Conservation (phyloP, 1,284 basidiomycete species). For the Bjerkandera adusta region DNA sequence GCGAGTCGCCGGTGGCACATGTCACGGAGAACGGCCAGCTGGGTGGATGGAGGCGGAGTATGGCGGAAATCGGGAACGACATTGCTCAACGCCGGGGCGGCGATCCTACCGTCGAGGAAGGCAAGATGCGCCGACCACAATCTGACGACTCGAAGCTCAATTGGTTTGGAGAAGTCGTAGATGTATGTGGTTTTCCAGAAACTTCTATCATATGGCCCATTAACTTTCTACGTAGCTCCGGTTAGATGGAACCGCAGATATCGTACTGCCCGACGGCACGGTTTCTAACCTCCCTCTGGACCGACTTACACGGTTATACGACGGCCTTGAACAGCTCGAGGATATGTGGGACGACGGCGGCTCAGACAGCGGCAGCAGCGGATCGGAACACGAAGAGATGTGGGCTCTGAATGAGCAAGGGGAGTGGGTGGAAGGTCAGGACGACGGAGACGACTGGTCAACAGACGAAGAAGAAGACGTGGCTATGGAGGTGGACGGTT, state of each 20-base stretch:
- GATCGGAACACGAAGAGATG: constrained; percentile 41
- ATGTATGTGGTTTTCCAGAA: constrained; percentile 42
- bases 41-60: constrained; percentile 65
- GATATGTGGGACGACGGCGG: constrained; percentile 60
- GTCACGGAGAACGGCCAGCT: constrained; percentile 43
- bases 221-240: too few relatives aligned
- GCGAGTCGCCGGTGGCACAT: constrained; percentile 49
- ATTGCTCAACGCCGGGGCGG: constrained; percentile 51
- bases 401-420: constrained; percentile 57
- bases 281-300: constrained; percentile 53
- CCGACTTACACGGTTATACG: constrained; percentile 68
- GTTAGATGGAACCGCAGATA: constrained; percentile 65
- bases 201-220: not conserved
- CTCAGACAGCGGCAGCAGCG: constrained; percentile 33
- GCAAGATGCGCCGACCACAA: constrained; percentile 43
- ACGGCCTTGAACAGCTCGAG: constrained; percentile 77
- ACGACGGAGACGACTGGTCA: constrained; percentile 25
- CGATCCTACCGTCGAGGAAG: constrained; percentile 37
- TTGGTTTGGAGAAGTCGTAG: constrained; percentile 81
- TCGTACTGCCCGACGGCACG: constrained; percentile 57
- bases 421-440: constrained; percentile 43
- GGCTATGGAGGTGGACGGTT: constrained; percentile 26
- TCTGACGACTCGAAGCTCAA: constrained; percentile 44
- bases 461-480: constrained; percentile 30
- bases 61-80: constrained; percentile 59